Evolutionary conservation across 2,329 filamentous ascomycete genomes (phyloP).

Genomic region (Pleoardoris graminearum): DNA sequence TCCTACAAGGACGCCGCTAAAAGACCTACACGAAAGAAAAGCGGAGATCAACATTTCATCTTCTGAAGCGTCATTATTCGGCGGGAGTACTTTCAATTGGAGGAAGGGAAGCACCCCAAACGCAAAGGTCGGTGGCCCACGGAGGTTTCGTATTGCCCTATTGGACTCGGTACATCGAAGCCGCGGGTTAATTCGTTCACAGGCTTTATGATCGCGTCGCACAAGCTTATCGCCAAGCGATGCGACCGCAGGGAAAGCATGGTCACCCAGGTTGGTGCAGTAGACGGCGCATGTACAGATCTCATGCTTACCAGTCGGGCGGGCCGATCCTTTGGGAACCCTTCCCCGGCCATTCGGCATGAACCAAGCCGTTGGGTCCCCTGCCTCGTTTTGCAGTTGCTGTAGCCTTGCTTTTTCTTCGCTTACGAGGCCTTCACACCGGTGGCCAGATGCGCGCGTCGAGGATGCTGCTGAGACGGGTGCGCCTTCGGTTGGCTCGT

Average conservation of each 20-base stretch:
- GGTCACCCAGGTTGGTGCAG: constrained; percentile 28
- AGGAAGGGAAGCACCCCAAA: constrained; percentile 20
- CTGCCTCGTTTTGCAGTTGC: constrained; percentile 20
- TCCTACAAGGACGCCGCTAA: constrained; percentile 3
- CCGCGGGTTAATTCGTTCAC: constrained; percentile 26
- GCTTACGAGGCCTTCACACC: constrained; percentile 19
- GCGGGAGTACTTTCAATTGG: constrained; percentile 17
- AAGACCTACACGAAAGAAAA: constrained; percentile 3
- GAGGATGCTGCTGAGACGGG: constrained; percentile 14
- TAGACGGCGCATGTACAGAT: constrained; percentile 34
- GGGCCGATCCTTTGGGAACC: constrained; percentile 34
- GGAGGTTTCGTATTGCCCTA: constrained; percentile 25
- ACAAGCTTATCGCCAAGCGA: constrained; percentile 44
- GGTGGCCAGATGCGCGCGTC: constrained; percentile 9
- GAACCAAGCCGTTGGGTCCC: constrained; percentile 21
- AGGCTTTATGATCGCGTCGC: constrained; percentile 27
- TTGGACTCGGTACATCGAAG: constrained; percentile 34
- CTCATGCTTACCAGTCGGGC: constrained; percentile 28
- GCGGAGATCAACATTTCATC: constrained; percentile 22
- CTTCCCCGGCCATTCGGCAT: constrained; percentile 19
- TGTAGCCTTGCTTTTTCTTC: constrained; percentile 22
- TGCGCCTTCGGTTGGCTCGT: constrained; percentile 23
- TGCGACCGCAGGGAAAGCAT: constrained; percentile 17
- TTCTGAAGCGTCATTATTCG: constrained; percentile 34
- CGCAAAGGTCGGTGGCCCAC: constrained; percentile 24